Evolutionary conservation across 1,139 yeast species (phyloP).

Genomic region (Taphrina confusa): DNA sequence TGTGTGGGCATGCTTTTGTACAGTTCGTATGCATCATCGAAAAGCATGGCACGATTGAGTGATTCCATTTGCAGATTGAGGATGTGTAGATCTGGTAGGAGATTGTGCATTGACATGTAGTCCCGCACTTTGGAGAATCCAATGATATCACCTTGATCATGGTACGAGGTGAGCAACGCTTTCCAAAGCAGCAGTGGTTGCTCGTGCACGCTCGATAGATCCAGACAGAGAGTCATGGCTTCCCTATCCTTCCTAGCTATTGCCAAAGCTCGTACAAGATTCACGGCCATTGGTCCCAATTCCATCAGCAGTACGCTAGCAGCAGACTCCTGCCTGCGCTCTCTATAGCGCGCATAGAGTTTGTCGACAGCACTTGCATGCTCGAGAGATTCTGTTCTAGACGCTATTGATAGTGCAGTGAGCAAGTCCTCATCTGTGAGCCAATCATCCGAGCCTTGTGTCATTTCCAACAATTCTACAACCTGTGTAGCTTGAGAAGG

Average conservation of each 20-base stretch:
- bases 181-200: constrained; percentile 16
- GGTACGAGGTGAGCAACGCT: constrained; percentile 10
- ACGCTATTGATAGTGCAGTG: constrained; percentile 5
- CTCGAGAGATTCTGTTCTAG: constrained; percentile 1
- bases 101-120: constrained; percentile 7
- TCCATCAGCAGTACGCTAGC: background rate
- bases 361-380: constrained; percentile 3
- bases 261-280: constrained; percentile 7
- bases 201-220: background rate
- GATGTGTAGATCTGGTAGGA: constrained; percentile 7
- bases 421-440: constrained; percentile 1
- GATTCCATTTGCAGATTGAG: constrained; percentile 19
- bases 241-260: background rate
- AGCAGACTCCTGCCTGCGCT: background rate
- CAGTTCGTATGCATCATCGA: constrained; percentile 7
- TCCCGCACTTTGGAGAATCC: constrained; percentile 20
- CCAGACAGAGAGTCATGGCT: constrained; percentile 5
- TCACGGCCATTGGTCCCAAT: background rate
- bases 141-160: constrained; percentile 5
- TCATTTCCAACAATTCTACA: constrained; percentile 4
- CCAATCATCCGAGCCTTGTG: background rate
- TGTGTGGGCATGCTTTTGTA: constrained; percentile 10
- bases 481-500: constrained; percentile 1
- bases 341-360: constrained; percentile 3
- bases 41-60: background rate